phyloP scores from a whole-genome alignment of 306 rosid species.

The Dalbergia cochinchinensis region DNA sequence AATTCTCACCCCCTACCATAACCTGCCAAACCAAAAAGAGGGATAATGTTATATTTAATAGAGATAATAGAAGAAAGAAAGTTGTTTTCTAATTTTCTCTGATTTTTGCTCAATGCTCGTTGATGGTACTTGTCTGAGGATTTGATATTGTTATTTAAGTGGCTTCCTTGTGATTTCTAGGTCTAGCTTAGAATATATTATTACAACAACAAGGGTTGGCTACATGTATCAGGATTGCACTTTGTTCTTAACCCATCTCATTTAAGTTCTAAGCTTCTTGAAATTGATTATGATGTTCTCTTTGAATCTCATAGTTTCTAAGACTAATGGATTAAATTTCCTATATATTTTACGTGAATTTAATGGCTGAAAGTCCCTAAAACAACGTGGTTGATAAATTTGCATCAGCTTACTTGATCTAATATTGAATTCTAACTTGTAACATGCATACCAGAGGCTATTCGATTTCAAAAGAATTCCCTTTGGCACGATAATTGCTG shows the following conservation, averaged over 20 bases:
- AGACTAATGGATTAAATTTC: neutral
- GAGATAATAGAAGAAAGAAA: neutral
- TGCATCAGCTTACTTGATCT: constrained; percentile 26
- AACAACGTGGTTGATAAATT: constrained; percentile 19
- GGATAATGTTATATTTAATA: neutral
- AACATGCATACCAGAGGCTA: constrained; percentile 16
- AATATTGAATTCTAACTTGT: constrained; percentile 21
- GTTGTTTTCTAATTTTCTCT: neutral
- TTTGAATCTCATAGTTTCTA: neutral
- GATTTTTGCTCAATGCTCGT: neutral
- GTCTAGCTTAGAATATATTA: neutral
- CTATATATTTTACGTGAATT: constrained; percentile 12
- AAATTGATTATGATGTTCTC: neutral
- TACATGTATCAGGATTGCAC: neutral
- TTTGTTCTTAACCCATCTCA: too few relatives aligned
- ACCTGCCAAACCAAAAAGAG: neutral
- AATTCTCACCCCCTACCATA: neutral
- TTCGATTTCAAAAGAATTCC: constrained; percentile 10
- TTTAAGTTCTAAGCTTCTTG: neutral
- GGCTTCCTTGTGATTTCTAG: neutral
- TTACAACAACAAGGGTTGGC: neutral
- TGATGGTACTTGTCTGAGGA: neutral
- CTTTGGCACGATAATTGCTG: neutral
- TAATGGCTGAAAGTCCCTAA: neutral
- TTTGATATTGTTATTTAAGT: constrained; percentile 3